phyloP scores from a whole-genome alignment of 768 basidiomycete genomes.

The Suillus decipiens region DNA sequence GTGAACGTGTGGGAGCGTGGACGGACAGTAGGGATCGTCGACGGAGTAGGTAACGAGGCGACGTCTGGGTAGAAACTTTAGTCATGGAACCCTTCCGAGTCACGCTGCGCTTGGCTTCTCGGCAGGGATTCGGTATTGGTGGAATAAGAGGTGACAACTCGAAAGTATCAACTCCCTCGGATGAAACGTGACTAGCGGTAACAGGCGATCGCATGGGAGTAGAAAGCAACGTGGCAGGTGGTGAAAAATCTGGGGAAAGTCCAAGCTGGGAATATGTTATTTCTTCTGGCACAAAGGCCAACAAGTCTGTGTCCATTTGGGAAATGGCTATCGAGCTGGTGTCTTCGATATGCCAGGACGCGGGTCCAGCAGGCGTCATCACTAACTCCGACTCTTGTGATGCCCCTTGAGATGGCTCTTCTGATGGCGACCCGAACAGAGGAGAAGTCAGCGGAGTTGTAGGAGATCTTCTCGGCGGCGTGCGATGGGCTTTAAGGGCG shows the following conservation, averaged over 20 bases:
- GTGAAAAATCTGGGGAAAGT: conserved; percentile 27
- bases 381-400: conserved; percentile 51
- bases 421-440: conserved; percentile 24
- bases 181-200: conserved; percentile 10
- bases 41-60: conserved; percentile 31
- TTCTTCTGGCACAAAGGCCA: conserved; percentile 12
- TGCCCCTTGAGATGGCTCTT: conserved; percentile 21
- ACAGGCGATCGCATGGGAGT: conserved; percentile 11
- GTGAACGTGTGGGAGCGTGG: conserved; percentile 19
- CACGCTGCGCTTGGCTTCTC: background rate
- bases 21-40: conserved; percentile 26
- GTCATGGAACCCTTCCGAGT: background rate
- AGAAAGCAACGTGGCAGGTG: conserved; percentile 13
- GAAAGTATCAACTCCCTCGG: conserved; percentile 10
- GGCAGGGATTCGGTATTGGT: background rate
- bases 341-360: conserved; percentile 33
- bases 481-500: background rate
- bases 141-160: conserved; percentile 11
- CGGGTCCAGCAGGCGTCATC: conserved; percentile 47
- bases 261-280: conserved; percentile 41
- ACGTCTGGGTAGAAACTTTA: background rate
- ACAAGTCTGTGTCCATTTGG: conserved; percentile 32
- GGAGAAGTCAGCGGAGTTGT: conserved; percentile 30
- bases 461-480: conserved; percentile 14
- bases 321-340: conserved; percentile 37